Conservation (phyloP, 768 basidiomycete species). For the Rhizopogon vinicolor region DNA sequence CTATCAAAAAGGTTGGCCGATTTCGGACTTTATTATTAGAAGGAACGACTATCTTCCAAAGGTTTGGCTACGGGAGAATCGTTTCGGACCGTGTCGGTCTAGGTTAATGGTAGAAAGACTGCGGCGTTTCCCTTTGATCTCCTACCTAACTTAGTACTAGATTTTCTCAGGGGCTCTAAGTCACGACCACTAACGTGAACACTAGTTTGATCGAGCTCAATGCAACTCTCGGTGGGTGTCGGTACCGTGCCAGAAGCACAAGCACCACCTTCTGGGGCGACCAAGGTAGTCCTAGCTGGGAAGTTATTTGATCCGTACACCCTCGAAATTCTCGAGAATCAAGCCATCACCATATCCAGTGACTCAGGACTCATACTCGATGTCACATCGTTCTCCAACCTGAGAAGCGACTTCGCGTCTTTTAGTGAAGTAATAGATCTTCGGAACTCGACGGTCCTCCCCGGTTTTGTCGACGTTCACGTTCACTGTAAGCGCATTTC, state of each 20-base stretch:
- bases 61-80: too few species aligned
- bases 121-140: too few species aligned
- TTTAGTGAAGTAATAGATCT: constrained; percentile 38
- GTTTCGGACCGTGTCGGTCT: too few species aligned
- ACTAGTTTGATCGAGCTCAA: background rate
- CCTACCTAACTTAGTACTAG: background rate
- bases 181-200: background rate
- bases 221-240: background rate
- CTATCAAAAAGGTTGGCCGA: too few species aligned
- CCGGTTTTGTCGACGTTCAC: constrained; percentile 55
- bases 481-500: constrained; percentile 43
- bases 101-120: too few species aligned
- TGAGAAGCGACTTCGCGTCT: background rate
- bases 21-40: too few species aligned
- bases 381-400: constrained; percentile 23
- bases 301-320: constrained; percentile 47
- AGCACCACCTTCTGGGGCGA: constrained; percentile 5
- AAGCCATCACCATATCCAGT: constrained; percentile 43
- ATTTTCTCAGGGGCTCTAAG: background rate
- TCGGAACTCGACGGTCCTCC: constrained; percentile 42
- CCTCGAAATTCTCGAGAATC: constrained; percentile 37
- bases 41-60: too few species aligned
- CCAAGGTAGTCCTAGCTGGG: constrained; percentile 33
- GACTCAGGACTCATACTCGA: constrained; percentile 45
- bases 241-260: background rate